Conservation (phyloP, 192 early-diverging fungal species). For the Irineochytrium annulatum region DNA sequence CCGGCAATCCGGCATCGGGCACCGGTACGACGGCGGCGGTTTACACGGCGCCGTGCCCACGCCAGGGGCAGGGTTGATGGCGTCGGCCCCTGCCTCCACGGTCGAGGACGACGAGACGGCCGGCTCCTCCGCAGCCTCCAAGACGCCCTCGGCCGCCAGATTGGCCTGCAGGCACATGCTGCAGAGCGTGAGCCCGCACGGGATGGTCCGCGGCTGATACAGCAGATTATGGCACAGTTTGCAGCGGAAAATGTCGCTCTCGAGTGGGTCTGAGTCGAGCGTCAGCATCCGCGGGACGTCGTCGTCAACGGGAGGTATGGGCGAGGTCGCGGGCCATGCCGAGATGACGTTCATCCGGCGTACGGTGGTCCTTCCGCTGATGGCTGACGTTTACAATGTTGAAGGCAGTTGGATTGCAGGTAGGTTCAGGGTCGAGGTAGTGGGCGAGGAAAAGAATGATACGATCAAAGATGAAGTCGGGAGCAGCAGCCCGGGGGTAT, state of each 20-base stretch:
- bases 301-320: no score
- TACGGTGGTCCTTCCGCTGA: no score
- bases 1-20: neutral
- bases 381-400: no score
- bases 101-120: neutral
- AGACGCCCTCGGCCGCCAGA: neutral
- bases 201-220: constrained; percentile 7
- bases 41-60: neutral
- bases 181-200: constrained; percentile 13
- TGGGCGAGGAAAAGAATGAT: no score
- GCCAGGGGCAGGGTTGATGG: neutral
- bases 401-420: no score
- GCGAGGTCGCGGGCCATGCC: no score
- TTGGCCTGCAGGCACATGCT: neutral
- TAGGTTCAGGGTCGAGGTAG: no score
- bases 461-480: no score
- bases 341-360: no score
- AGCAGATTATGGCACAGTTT: constrained; percentile 11
- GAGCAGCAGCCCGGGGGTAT: no score
- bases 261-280: no score
- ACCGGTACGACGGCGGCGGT: neutral
- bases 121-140: neutral
- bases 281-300: no score
- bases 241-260: constrained; percentile 9
- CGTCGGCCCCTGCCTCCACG: neutral